These are phyloP conservation scores for Phytophthora ramorum DNA, from an alignment of 352 stramenopile genomes.

Conservation along the genomic window DNA sequence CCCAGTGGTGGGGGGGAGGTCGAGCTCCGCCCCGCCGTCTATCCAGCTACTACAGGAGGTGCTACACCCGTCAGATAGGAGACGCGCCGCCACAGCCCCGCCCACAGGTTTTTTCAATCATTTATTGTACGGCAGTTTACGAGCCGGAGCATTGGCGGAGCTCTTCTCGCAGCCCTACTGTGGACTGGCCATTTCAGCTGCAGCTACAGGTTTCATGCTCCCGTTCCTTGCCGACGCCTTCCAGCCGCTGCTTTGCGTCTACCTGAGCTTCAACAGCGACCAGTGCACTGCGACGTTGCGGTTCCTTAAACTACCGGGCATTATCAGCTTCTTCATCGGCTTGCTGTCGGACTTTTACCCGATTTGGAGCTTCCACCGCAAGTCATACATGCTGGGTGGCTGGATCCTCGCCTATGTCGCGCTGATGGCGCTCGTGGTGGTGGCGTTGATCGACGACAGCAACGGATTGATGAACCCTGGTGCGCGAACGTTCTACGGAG, in stretches of 20 bases:
- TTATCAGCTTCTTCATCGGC: conserved; percentile 79
- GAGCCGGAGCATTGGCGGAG: conserved; percentile 55
- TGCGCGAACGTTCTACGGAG: conserved; percentile 61
- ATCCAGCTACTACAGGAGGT: conserved; percentile 73
- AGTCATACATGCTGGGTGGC: conserved; percentile 79
- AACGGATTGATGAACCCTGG: conserved; percentile 44
- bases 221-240: conserved; percentile 70
- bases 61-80: conserved; percentile 41
- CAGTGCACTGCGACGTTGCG: conserved; percentile 57
- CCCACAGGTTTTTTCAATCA: conserved; percentile 73
- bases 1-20: conserved; percentile 52
- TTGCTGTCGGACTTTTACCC: conserved; percentile 84
- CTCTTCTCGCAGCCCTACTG: conserved; percentile 71
- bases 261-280: conserved; percentile 54
- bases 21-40: conserved; percentile 66
- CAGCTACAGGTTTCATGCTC: conserved; percentile 67
- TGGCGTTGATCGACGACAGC: conserved; percentile 65
- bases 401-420: conserved; percentile 78
- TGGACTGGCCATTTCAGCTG: conserved; percentile 64
- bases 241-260: conserved; percentile 66
- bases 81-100: conserved; percentile 57
- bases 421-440: conserved; percentile 70
- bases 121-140: conserved; percentile 74
- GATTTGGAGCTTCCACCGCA: conserved; percentile 76
- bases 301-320: conserved; percentile 63